Evolutionary conservation across 1,139 yeast genomes (phyloP), one percentile per base, ranked within the genome.

Genomic region (Scheffersomyces quercinus): DNA sequence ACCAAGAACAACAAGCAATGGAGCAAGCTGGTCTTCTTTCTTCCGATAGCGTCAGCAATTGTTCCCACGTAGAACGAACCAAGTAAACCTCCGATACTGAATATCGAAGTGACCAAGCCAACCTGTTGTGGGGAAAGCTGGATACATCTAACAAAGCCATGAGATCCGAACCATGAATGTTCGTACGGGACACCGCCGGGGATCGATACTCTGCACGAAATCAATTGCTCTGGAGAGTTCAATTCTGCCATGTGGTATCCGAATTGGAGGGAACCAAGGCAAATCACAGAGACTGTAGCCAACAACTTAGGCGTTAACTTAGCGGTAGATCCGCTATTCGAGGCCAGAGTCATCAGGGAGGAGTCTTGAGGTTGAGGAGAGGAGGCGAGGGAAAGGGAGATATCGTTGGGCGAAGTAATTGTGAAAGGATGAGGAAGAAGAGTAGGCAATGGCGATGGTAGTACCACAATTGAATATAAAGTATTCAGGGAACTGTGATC

Each of bases 81-180:
- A 6, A 85, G 43, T 16, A 91, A 70, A 0, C 98, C 98, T 7
- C 99, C 98, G 44, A 91, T 73, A 33, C 95, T 83, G 63, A 86
- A 89, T 26, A 88, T 78, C 0, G 96, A 83, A 0, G 96, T 90
- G n/a, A 85, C 83, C 26, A 86, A 65, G 0, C 97, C 98, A 38
- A 88, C 68, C 46, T 86, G 85, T 38, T 79, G 74, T 12, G 83
- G 79, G 15, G 75, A 67, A 73, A 88, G 73, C 0, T 81, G 75
- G 28, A 89, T 79, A 61, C 97, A 76, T 43, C 58, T 54, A 2
- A 43, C 53, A 40, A 65, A 68, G 3, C 74, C 76, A 38, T 60
- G 62, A 14, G 47, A 40, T 0, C 78, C 79, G 50, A 73, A 75
- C 58, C 67, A 69, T 2, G 76, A 62, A 3, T 63, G 58, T 5